Percentiles rank a stretch among this genome's conserved stretches.
These are phyloP conservation scores for Colletotrichum eremochloae DNA, from an alignment of 2,329 filamentous ascomycete species.

Conservation along the genomic window DNA sequence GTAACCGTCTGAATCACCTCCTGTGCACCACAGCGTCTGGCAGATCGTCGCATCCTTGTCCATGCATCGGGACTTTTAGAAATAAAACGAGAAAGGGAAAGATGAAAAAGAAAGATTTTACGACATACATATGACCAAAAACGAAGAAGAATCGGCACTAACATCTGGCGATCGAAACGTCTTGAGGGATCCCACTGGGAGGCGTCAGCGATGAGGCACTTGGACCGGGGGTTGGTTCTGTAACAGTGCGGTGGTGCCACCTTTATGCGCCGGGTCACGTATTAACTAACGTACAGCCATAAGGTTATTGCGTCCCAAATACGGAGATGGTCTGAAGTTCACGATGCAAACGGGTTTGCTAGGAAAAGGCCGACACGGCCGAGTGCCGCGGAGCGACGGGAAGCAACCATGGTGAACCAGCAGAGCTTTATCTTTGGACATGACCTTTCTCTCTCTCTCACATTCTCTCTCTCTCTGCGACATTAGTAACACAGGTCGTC, in stretches of 20 bases:
- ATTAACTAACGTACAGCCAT: not conserved
- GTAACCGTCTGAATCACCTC: not conserved
- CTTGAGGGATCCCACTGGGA: not conserved
- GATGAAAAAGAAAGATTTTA: too few relatives aligned
- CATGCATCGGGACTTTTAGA: not conserved
- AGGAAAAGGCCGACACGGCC: not conserved
- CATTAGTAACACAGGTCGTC: not conserved
- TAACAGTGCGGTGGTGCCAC: slow-evolving; percentile 26
- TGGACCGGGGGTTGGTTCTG: slow-evolving; percentile 29
- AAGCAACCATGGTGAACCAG: not conserved
- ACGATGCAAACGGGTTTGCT: not conserved
- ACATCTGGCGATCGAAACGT: not conserved
- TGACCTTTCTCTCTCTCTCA: too few relatives aligned
- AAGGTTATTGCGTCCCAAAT: slow-evolving; percentile 7
- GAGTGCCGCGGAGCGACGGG: not conserved
- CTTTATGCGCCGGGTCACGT: slow-evolving; percentile 31
- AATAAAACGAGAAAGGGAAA: not conserved
- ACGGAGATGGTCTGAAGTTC: slow-evolving; percentile 1
- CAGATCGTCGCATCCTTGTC: slow-evolving; percentile 6
- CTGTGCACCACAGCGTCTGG: not conserved
- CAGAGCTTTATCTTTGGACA: not conserved
- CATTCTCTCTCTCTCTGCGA: too few relatives aligned
- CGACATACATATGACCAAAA: not conserved
- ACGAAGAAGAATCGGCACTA: not conserved
- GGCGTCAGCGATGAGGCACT: slow-evolving; percentile 17